phyloP scores from a whole-genome alignment of 2,329 filamentous ascomycete species.

The Pseudocercospora crystallina region DNA sequence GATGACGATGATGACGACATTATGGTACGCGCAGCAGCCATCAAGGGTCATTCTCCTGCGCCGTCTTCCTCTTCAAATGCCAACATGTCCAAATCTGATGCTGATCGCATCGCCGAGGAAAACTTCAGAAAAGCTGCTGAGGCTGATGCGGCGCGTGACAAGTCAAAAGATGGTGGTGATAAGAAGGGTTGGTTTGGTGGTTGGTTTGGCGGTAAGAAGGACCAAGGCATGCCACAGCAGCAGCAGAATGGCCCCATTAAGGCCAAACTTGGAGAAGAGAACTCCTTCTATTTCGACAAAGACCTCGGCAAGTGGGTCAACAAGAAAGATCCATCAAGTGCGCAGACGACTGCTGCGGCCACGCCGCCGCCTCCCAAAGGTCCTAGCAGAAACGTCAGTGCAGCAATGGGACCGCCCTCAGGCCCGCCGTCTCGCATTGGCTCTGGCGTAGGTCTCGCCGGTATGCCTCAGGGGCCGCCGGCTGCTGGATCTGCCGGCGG shows the following conservation, averaged over 20 bases:
- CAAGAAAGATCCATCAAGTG: slow-evolving; percentile 70
- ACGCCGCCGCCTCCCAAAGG: slow-evolving; percentile 74
- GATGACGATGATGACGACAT: slow-evolving; percentile 69
- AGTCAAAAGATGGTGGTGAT: slow-evolving; percentile 38
- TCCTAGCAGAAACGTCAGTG: slow-evolving; percentile 54
- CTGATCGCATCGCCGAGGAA: slow-evolving; percentile 77
- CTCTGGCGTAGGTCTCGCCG: slow-evolving; percentile 21
- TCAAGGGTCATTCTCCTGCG: slow-evolving; percentile 35
- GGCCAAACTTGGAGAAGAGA: slow-evolving; percentile 92
- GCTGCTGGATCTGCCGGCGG: slow-evolving; percentile 2
- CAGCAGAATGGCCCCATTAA: slow-evolving; percentile 67
- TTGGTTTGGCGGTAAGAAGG: slow-evolving; percentile 70
- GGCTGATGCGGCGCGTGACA: slow-evolving; percentile 64
- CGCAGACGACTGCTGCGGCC: slow-evolving; percentile 53
- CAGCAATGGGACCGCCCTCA: slow-evolving; percentile 54
- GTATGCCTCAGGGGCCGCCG: slow-evolving; percentile 12
- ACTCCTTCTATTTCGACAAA: slow-evolving; percentile 88
- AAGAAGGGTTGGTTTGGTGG: slow-evolving; percentile 64
- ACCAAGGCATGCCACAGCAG: slow-evolving; percentile 58
- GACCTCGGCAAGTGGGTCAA: slow-evolving; percentile 99
- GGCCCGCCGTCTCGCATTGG: slow-evolving; percentile 30
- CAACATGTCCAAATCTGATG: slow-evolving; percentile 29
- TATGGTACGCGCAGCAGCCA: slow-evolving; percentile 47
- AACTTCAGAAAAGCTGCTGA: slow-evolving; percentile 81
- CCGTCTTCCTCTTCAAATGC: slow-evolving; percentile 2